phyloP scores from a whole-genome alignment of 805 yeast genomes.

The Scheffersomyces lignosus region DNA sequence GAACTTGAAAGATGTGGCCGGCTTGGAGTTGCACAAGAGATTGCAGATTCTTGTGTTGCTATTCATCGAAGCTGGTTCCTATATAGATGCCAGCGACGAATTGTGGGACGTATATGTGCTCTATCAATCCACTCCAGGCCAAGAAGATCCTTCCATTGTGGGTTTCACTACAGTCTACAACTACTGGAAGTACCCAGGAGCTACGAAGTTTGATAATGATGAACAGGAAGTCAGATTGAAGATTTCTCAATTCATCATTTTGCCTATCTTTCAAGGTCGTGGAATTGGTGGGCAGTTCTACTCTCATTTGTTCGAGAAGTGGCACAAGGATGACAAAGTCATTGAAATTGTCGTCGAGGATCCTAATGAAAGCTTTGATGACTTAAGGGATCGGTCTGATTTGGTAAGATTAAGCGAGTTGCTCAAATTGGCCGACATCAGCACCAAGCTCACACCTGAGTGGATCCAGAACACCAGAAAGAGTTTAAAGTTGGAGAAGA shows the following conservation, averaged over 20 bases:
- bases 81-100: constrained; percentile 72
- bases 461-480: constrained; percentile 44
- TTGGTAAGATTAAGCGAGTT: constrained; percentile 32
- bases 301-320: constrained; percentile 49
- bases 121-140: constrained; percentile 23
- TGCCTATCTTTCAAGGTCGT: constrained; percentile 80
- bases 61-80: constrained; percentile 92
- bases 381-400: constrained; percentile 82
- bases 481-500: constrained; percentile 60
- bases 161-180: constrained; percentile 86
- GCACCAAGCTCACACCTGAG: constrained; percentile 20
- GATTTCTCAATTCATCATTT: constrained; percentile 80
- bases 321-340: constrained; percentile 55
- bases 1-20: constrained; percentile 38
- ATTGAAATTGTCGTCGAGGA: constrained; percentile 87
- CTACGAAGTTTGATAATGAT: constrained; percentile 48
- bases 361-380: constrained; percentile 91
- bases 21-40: constrained; percentile 59
- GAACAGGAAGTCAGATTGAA: constrained; percentile 54
- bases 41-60: constrained; percentile 78
- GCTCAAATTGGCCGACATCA: constrained; percentile 18
- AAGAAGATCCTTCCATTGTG: constrained; percentile 45
- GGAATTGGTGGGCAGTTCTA: constrained; percentile 75
- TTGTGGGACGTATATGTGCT: constrained; percentile 78
- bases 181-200: constrained; percentile 73